These are phyloP conservation scores for Thielaviopsis euricoi DNA, from an alignment of 2,329 filamentous ascomycete species.

Conservation along the genomic window DNA sequence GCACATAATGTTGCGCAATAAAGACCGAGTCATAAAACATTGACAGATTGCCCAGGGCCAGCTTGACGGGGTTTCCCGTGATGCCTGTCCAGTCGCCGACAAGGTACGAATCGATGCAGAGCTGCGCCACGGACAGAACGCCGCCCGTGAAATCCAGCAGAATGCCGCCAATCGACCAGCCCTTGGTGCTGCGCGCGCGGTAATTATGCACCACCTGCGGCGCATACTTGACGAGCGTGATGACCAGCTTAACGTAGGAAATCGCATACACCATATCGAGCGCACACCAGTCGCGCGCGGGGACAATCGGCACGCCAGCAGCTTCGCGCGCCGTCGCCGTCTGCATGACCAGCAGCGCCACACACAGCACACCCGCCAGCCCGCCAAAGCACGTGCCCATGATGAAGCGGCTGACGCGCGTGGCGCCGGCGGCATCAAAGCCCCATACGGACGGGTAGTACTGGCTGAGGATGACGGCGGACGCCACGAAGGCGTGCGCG, in stretches of 20 bases:
- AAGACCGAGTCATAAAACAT: conserved; percentile 79
- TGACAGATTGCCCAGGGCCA: conserved; percentile 69
- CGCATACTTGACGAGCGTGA: conserved; percentile 84
- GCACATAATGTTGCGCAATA: conserved; percentile 70
- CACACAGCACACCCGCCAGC: conserved; percentile 38
- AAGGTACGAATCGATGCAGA: conserved; percentile 69
- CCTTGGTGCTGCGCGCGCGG: conserved; percentile 65
- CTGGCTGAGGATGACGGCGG: conserved; percentile 58
- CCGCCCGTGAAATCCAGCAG: conserved; percentile 72
- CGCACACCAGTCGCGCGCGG: conserved; percentile 37
- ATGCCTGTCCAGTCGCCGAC: conserved; percentile 81
- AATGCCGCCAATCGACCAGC: conserved; percentile 78
- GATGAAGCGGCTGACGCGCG: conserved; percentile 42
- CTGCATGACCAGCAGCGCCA: conserved; percentile 30
- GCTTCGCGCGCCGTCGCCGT: conserved; percentile 16
- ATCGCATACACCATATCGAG: conserved; percentile 51
- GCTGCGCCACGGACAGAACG: conserved; percentile 63
- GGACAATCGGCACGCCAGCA: conserved; percentile 17
- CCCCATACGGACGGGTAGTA: conserved; percentile 64
- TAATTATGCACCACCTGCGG: conserved; percentile 77
- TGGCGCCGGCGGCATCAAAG: conserved; percentile 44
- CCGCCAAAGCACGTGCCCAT: conserved; percentile 55
- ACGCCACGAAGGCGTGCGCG: conserved; percentile 59
- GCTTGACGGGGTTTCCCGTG: conserved; percentile 81
- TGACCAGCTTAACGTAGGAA: conserved; percentile 75